Conservation (phyloP, 805 yeast species). For the Kazachstania africana region DNA sequence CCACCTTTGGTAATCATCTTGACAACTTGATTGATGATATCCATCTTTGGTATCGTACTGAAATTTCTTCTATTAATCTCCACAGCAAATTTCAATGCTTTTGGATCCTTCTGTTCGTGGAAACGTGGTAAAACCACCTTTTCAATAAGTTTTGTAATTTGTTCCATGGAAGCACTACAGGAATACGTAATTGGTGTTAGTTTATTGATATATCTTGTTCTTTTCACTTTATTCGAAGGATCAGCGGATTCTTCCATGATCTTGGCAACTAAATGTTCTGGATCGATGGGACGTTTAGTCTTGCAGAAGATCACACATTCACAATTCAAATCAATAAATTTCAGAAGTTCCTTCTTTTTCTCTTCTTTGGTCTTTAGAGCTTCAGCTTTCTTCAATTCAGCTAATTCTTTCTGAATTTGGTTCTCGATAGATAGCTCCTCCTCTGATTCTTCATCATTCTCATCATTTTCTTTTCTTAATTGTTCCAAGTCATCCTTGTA, state of each 20-base stretch:
- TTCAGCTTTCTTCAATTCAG: constrained; percentile 36
- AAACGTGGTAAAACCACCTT: constrained; percentile 59
- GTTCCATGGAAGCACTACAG: constrained; percentile 59
- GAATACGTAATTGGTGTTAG: constrained; percentile 72
- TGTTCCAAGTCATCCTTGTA: constrained; percentile 30
- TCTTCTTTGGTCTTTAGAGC: constrained; percentile 26
- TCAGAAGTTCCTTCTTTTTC: constrained; percentile 36
- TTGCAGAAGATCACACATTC: constrained; percentile 83
- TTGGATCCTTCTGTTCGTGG: constrained; percentile 31
- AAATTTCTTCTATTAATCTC: constrained; percentile 72
- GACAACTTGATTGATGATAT: constrained; percentile 65
- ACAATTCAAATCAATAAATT: constrained; percentile 55
- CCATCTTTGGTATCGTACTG: constrained; percentile 56
- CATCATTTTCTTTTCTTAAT: constrained; percentile 9
- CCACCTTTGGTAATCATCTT: constrained; percentile 52
- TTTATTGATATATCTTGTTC: constrained; percentile 65
- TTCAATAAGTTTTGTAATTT: constrained; percentile 46
- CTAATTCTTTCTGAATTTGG: constrained; percentile 59
- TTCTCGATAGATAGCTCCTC: constrained; percentile 58
- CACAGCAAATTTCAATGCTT: constrained; percentile 54
- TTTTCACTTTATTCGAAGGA: constrained; percentile 33
- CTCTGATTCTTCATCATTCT: constrained; percentile 20
- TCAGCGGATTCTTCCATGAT: constrained; percentile 51
- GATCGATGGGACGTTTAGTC: constrained; percentile 65
- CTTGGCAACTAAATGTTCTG: constrained; percentile 54